Evolutionary conservation across 495 filamentous ascomycete species (phyloP).

Genomic region (Aspergillus hancockii): DNA sequence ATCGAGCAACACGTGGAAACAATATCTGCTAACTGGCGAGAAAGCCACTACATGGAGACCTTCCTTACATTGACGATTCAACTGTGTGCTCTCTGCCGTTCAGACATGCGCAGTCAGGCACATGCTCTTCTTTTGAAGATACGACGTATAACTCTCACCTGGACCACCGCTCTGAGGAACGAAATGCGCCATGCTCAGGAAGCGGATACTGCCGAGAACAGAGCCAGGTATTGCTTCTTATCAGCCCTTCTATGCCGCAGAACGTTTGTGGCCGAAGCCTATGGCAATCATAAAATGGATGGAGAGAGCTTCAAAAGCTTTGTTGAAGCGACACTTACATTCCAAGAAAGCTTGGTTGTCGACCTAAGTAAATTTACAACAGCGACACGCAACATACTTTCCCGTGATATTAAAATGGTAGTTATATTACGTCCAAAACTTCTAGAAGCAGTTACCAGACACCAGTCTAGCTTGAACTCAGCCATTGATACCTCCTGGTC

Average conservation of each 20-base stretch:
- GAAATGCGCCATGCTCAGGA: conserved; percentile 46
- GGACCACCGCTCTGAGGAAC: conserved; percentile 45
- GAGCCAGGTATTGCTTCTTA: conserved; percentile 32
- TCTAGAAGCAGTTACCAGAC: conserved; percentile 14
- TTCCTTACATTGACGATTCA: conserved; percentile 39
- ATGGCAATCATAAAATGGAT: conserved; percentile 11
- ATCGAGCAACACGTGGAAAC: conserved; percentile 32
- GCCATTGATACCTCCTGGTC: conserved; percentile 26
- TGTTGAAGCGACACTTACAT: conserved; percentile 35
- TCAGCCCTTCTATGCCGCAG: conserved; percentile 36
- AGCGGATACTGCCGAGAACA: conserved; percentile 29
- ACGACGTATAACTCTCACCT: conserved; percentile 32
- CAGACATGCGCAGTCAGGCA: conserved; percentile 2
- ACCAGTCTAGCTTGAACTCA: conserved; percentile 23
- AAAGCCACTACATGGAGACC: conserved; percentile 38
- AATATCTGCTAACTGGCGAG: conserved; percentile 51
- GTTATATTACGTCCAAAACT: conserved; percentile 36
- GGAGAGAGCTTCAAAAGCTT: conserved; percentile 34
- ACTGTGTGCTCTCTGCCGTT: conserved; percentile 32
- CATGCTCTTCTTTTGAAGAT: conserved; percentile 21
- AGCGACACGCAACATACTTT: conserved; percentile 32
- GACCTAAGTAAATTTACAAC: conserved; percentile 18
- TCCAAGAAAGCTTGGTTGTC: conserved; percentile 35
- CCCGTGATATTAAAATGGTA: conserved; percentile 50
- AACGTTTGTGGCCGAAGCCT: conserved; percentile 33